phyloP scores from a whole-genome alignment of 1,284 basidiomycete species.

The Cryptococcus wingfieldii region DNA sequence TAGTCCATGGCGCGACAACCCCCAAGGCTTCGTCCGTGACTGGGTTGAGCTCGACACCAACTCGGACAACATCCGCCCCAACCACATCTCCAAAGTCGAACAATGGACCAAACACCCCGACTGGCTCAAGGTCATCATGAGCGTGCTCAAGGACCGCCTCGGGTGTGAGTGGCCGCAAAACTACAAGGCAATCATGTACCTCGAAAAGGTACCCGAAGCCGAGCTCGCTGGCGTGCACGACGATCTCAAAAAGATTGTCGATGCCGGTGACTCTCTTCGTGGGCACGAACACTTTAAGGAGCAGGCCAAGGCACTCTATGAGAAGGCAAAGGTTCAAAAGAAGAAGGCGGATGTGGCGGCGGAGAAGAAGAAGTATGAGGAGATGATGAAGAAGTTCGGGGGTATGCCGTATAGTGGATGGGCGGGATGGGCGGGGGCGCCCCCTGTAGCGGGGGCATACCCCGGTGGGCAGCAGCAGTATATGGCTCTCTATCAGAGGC shows the following conservation, averaged over 20 bases:
- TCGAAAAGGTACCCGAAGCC: slow-evolving; percentile 20
- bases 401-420: too few relatives aligned
- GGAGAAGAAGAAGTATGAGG: slow-evolving; percentile 32
- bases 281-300: slow-evolving; percentile 29
- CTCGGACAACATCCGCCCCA: slow-evolving; percentile 3
- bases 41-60: slow-evolving; percentile 24
- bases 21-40: slow-evolving; percentile 27
- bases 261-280: slow-evolving; percentile 11
- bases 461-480: too few relatives aligned
- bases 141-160: slow-evolving; percentile 33
- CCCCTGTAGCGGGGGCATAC: too few relatives aligned
- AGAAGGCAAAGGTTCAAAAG: slow-evolving; percentile 18
- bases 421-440: too few relatives aligned
- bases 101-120: too few relatives aligned
- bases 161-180: slow-evolving; percentile 39
- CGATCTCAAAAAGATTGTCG: slow-evolving; percentile 23
- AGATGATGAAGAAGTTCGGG: slow-evolving; percentile 6
- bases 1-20: slow-evolving; percentile 3
- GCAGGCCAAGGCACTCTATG: slow-evolving; percentile 29
- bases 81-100: too few relatives aligned
- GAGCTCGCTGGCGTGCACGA: slow-evolving; percentile 23
- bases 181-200: slow-evolving; percentile 38
- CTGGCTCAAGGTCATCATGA: slow-evolving; percentile 32
- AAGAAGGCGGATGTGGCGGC: slow-evolving; percentile 26
- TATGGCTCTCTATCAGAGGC: too few relatives aligned